These are phyloP conservation scores for barrel medic (Medicago truncatula) DNA, from an alignment of 306 rosid genomes.

Conservation along the genomic window DNA sequence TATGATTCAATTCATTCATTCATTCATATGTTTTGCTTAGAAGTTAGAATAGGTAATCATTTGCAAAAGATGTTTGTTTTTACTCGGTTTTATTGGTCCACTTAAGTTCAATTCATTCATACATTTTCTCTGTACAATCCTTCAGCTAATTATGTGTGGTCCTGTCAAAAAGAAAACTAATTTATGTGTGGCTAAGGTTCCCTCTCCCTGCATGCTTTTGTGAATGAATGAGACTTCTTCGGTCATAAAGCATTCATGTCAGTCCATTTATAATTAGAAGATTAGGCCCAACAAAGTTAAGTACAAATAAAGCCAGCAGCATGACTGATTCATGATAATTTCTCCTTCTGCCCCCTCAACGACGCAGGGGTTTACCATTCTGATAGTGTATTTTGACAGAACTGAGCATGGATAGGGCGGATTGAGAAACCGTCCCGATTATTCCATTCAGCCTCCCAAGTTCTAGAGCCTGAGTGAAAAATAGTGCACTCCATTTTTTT, in stretches of 20 bases:
- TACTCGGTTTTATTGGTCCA: not conserved
- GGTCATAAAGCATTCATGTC: not conserved
- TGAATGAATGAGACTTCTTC: not conserved
- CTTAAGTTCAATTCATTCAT: not conserved
- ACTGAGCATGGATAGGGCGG: no score
- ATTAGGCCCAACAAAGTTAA: not conserved
- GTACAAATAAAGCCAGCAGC: not conserved
- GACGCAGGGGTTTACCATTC: no score
- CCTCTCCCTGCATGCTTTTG: not conserved
- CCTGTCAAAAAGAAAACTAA: no score
- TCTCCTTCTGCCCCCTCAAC: no score
- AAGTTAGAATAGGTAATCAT: not conserved
- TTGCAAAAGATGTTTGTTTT: not conserved
- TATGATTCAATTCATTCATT: not conserved
- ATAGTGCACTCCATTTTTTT: no score
- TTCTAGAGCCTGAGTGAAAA: no score
- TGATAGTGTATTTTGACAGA: no score
- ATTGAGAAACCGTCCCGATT: no score
- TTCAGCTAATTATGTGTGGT: no score
- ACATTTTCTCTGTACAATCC: not conserved
- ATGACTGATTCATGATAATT: no score
- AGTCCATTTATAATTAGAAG: not conserved
- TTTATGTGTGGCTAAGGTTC: not conserved
- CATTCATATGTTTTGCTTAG: not conserved
- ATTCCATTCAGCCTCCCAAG: no score